phyloP scores from a whole-genome alignment of 2,329 filamentous ascomycete genomes.

The Aureobasidium sp. region DNA sequence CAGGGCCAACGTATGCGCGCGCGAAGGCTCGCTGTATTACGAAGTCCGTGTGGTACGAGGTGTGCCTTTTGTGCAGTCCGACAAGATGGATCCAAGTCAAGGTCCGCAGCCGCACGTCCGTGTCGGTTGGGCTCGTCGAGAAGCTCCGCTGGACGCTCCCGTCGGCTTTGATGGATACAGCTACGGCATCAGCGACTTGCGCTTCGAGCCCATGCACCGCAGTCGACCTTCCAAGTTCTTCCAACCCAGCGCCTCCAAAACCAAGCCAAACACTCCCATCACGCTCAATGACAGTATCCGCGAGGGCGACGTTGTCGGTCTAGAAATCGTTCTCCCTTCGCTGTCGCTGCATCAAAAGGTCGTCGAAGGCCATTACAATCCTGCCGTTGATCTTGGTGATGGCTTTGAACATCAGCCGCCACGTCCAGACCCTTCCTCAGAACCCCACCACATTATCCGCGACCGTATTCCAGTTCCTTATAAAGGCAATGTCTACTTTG shows the following conservation, averaged over 20 bases:
- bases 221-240: slow-evolving; percentile 87
- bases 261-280: slow-evolving; percentile 31
- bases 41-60: slow-evolving; percentile 86
- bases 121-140: slow-evolving; percentile 76
- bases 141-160: slow-evolving; percentile 74
- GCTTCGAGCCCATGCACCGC: slow-evolving; percentile 87
- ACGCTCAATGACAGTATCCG: slow-evolving; percentile 57
- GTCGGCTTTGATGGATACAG: slow-evolving; percentile 89
- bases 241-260: slow-evolving; percentile 31
- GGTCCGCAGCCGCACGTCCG: slow-evolving; percentile 58
- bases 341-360: slow-evolving; percentile 81
- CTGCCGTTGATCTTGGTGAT: slow-evolving; percentile 64
- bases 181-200: slow-evolving; percentile 83
- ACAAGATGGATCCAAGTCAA: slow-evolving; percentile 24
- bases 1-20: slow-evolving; percentile 79
- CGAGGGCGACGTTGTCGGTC: slow-evolving; percentile 88
- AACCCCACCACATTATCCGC: slow-evolving; percentile 74
- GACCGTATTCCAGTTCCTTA: slow-evolving; percentile 93
- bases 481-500: slow-evolving; percentile 89
- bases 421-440: slow-evolving; percentile 33
- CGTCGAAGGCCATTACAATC: slow-evolving; percentile 80
- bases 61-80: slow-evolving; percentile 45
- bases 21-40: slow-evolving; percentile 89
- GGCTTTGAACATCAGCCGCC: slow-evolving; percentile 37
- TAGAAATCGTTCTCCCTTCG: slow-evolving; percentile 86